Conservation (phyloP, 75 land plant genomes). For the Larix kaempferi region DNA sequence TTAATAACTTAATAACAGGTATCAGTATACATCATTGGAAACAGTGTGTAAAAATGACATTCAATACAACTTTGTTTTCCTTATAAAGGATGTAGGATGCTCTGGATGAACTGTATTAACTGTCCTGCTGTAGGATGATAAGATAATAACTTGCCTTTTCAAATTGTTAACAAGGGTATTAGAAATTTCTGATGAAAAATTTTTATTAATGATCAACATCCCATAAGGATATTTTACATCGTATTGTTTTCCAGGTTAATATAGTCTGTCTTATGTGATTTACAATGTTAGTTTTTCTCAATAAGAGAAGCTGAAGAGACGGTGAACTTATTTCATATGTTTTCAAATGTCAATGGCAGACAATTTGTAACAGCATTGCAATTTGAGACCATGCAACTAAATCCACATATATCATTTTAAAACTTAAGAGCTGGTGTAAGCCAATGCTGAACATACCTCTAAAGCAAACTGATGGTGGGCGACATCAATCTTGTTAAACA, state of each 20-base stretch:
- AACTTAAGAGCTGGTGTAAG: neutral
- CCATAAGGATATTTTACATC: neutral
- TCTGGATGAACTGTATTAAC: too few relatives aligned
- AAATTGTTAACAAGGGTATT: neutral
- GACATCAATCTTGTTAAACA: constrained; percentile 95
- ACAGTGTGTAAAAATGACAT: too few relatives aligned
- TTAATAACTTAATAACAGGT: neutral
- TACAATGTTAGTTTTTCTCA: neutral
- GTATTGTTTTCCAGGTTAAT: neutral
- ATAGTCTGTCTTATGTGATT: neutral
- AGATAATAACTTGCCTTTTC: too few relatives aligned
- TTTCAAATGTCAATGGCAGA: neutral
- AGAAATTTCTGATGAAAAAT: neutral
- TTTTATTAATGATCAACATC: neutral
- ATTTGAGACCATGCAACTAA: neutral
- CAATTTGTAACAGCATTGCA: neutral
- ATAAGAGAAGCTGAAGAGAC: neutral
- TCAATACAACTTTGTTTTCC: too few relatives aligned
- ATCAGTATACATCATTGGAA: too few relatives aligned
- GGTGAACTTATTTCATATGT: neutral
- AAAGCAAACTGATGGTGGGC: constrained; percentile 93
- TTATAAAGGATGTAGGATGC: too few relatives aligned
- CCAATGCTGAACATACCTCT: constrained; percentile 56
- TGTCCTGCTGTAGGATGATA: too few relatives aligned
- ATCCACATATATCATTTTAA: neutral